A percentile compares a stretch with the other conserved stretches of the same genome.
phyloP scores from a whole-genome alignment of 208 protist species.

The Trypanosoma boissoni region DNA sequence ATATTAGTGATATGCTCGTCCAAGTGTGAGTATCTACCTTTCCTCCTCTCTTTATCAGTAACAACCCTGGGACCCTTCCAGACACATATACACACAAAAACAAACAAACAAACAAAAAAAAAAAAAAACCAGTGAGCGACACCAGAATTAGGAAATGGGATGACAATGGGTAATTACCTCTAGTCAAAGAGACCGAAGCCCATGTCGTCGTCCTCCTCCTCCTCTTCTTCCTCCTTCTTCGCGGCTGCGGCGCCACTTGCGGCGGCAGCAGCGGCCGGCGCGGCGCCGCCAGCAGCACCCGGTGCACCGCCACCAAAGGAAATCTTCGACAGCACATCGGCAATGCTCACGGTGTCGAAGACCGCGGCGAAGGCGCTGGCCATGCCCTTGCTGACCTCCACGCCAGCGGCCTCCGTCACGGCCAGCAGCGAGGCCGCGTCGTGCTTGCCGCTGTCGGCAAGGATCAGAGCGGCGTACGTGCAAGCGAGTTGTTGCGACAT shows the following conservation, averaged over 20 bases:
- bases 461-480: conserved; percentile 93
- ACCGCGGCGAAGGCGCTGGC: conserved; percentile 61
- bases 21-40: no score
- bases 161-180: no score
- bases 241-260: conserved; percentile 17
- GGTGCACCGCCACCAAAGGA: conserved; percentile 49
- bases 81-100: no score
- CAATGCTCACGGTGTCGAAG: conserved; percentile 54
- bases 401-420: conserved; percentile 75
- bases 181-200: conserved; percentile 91
- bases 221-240: conserved; percentile 61
- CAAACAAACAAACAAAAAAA: neutral
- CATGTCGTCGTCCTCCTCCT: conserved; percentile 87
- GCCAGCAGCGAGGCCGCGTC: conserved; percentile 59
- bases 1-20: no score
- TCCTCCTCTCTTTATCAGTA: no score
- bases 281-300: conserved; percentile 37
- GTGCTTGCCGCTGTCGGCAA: conserved; percentile 87
- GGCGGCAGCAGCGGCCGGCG: conserved; percentile 23
- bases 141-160: no score
- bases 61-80: no score
- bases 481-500: conserved; percentile 87
- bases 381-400: conserved; percentile 74
- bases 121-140: no score
- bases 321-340: conserved; percentile 66